phyloP scores from a whole-genome alignment of 192 early-diverging fungal species.

The Entrophospora sp. region DNA sequence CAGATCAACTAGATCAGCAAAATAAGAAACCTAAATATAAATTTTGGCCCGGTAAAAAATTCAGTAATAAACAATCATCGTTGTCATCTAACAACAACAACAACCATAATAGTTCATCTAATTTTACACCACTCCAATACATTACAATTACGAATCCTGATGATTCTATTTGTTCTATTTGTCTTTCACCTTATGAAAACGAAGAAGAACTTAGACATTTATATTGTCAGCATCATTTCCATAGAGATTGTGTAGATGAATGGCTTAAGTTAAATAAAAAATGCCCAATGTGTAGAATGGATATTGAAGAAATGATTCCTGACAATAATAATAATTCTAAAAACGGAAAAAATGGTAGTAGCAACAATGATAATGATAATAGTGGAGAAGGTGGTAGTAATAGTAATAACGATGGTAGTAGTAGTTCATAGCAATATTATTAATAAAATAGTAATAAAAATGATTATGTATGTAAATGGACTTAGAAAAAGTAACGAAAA shows the following conservation, averaged over 20 bases:
- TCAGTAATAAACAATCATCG: not conserved
- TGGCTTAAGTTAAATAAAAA: conserved; percentile 67
- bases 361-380: not conserved
- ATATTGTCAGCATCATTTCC: conserved; percentile 74
- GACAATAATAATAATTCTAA: not conserved
- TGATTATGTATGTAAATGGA: no score
- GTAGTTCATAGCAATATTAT: not conserved
- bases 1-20: no score
- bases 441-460: no score
- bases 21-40: no score
- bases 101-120: not conserved
- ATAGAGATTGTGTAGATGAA: conserved; percentile 72
- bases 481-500: no score
- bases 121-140: conserved; percentile 14
- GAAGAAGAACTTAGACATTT: conserved; percentile 65
- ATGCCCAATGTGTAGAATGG: conserved; percentile 70
- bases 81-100: not conserved
- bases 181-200: conserved; percentile 65
- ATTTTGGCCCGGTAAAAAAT: no score
- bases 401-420: not conserved
- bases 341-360: not conserved
- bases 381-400: not conserved
- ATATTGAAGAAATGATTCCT: conserved; percentile 33
- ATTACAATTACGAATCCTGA: conserved; percentile 48
- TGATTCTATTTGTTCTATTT: conserved; percentile 72